Conservation (phyloP, 805 yeast genomes). For the Ogataea corticis region DNA sequence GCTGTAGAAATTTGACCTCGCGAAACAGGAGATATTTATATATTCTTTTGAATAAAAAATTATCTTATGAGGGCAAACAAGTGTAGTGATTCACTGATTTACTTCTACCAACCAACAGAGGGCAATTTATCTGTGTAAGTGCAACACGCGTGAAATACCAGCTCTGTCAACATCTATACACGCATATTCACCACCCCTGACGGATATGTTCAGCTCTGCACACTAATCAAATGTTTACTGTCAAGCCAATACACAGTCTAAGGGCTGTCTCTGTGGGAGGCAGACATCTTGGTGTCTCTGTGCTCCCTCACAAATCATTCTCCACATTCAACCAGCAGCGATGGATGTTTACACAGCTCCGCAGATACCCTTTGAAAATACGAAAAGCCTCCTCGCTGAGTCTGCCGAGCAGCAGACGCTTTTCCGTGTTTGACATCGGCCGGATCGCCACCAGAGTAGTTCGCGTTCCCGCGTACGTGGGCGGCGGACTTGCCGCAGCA, state of each 20-base stretch:
- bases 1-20: no score
- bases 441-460: conserved; percentile 55
- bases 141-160: no score
- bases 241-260: not conserved
- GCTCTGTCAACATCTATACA: no score
- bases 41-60: no score
- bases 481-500: conserved; percentile 92
- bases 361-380: conserved; percentile 1
- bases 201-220: not conserved
- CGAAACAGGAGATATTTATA: no score
- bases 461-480: conserved; percentile 76
- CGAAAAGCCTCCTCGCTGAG: conserved; percentile 7
- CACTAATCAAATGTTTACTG: not conserved
- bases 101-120: no score
- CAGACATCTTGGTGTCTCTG: not conserved
- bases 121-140: no score
- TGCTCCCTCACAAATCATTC: not conserved
- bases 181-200: no score
- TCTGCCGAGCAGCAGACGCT: conserved; percentile 15
- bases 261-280: not conserved
- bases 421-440: conserved; percentile 44
- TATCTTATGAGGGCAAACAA: no score
- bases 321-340: conserved; percentile 4
- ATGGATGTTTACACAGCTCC: conserved; percentile 6
- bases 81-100: no score